Base-by-base conservation (phyloP, 805 yeast genomes). In the Starmerella bombi region DNA sequence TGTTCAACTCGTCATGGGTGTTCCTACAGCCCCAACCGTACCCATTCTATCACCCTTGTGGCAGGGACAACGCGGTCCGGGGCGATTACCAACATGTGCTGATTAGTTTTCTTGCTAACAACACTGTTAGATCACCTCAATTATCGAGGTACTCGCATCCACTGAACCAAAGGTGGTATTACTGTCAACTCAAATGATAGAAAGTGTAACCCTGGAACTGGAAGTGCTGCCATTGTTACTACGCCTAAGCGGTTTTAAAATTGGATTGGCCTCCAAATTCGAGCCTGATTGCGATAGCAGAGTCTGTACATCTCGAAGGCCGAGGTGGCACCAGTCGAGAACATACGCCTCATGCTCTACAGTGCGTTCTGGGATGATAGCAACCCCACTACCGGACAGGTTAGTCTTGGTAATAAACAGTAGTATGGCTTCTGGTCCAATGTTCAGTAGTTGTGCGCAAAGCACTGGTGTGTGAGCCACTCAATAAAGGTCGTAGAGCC, bases 331-430 rank as follows among this genome's bases (percentile, higher is more conserved):
- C 68, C 76, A 1, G 58, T 81, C 36, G 91, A 91, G 1, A 81
- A 81, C 58, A 74, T 80, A 9, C 62, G 79, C 1, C 65, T 80
- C 45, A 88, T 80, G 54, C 81, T 81, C 55, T 72, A 71, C 10
- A 42, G 56, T 2, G 58, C 69, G 12, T 77, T 76, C 59, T 80
- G 91, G 91, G 40, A 59, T n/a, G 71, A 71, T 28, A 57, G 60
- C n/a, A n/a, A n/a, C n/a, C n/a, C n/a, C n/a, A n/a, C n/a, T n/a
- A n/a, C n/a, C n/a, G n/a, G n/a, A n/a, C n/a, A n/a, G n/a, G n/a
- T n/a, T n/a, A n/a, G n/a, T n/a, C n/a, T n/a, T n/a, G n/a, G n/a
- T n/a, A n/a, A n/a, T n/a, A n/a, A n/a, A n/a, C n/a, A n/a, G n/a
- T n/a, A n/a, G n/a, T n/a, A n/a, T n/a, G n/a, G n/a, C n/a, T n/a